Percentiles rank a stretch among this genome's conserved stretches.
phyloP scores from a whole-genome alignment of 441 rosid species.

The Dalechampia spathulata region DNA sequence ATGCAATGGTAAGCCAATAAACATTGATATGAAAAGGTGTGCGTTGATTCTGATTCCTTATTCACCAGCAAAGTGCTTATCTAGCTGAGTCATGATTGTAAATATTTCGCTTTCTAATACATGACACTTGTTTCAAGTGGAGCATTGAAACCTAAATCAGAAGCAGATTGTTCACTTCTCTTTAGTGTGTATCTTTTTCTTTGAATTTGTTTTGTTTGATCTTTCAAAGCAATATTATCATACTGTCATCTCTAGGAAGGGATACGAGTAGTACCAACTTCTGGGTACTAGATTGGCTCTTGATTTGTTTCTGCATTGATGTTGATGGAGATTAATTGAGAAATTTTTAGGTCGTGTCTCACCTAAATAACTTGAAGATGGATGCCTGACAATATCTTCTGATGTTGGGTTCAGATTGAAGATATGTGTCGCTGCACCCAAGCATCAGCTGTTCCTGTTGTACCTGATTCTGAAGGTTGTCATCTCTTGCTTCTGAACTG shows the following conservation, averaged over 20 bases:
- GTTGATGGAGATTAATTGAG: not conserved
- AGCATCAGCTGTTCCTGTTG: constrained; percentile 81
- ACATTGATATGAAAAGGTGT: not conserved
- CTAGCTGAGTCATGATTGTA: not conserved
- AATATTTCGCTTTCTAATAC: not conserved
- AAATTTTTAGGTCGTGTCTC: not conserved
- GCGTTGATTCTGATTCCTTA: not conserved
- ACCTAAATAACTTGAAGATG: constrained; percentile 10
- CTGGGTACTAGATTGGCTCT: not conserved
- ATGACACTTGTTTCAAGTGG: not conserved
- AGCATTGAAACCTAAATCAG: not conserved
- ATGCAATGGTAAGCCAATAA: not conserved
- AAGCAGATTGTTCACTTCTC: not conserved
- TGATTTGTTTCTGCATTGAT: not conserved
- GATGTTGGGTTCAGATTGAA: constrained; percentile 53
- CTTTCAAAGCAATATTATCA: not conserved
- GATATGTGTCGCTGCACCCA: constrained; percentile 68
- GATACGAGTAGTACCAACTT: not conserved
- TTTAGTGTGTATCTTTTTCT: not conserved
- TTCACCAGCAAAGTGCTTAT: not conserved
- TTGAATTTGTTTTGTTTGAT: not conserved
- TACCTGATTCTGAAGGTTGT: constrained; percentile 89
- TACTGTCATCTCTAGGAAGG: not conserved
- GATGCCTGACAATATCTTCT: constrained; percentile 8
- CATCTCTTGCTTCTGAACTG: not conserved